Evolutionary conservation across 495 filamentous ascomycete species (phyloP), one percentile per base, ranked within the genome.

Genomic region (Astrothelium macrocarpum): DNA sequence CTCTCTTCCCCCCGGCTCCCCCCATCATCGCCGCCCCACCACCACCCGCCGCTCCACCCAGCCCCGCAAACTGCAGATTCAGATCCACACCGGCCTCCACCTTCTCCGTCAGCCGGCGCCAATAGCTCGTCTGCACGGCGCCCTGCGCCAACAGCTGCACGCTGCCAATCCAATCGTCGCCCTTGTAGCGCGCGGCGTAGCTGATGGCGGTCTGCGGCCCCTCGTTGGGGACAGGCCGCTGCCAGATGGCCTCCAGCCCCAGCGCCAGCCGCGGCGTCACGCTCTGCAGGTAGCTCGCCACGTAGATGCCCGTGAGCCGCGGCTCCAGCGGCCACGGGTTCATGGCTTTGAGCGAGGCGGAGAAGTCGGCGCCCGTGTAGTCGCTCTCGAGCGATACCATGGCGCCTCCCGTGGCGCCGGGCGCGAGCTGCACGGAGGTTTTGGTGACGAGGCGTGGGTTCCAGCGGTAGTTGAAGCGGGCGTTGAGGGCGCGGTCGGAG

Each of bases 61-160:
- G 78, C 59, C 90, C 90, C 34, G 84, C 82, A 70, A 96, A 87
- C 67, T 89, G 84, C 62, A 99, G 83, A 72, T 93, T 95, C 82
- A 94, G 84, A 66, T 97, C 93, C 66, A 95, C 90, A 75, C 95
- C 95, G 63, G 90, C 92, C 76, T 97, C 92, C 32, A 99, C 90
- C 72, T 90, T 90, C 62, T 97, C 94, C n/a, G 90, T 91, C 69
- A 99, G 77, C 70, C 82, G 87, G 67, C 88, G 85, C 95, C 95
- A 99, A 83, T 93, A 99, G 5, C 91, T 91, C n/a, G 91, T 86
- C 69, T 87, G 89, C 60, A 99, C 75, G 53, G 85, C 89, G 49
- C 93, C 90, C 74, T 90, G 87, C 42, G 86, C 84, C 72, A 95
- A 86, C 31, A 96, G 73, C 71, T 96, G 91, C 67, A 86, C 88